Base-by-base conservation (phyloP, 2,329 filamentous ascomycete genomes). In the Colletotrichum sp. region DNA sequence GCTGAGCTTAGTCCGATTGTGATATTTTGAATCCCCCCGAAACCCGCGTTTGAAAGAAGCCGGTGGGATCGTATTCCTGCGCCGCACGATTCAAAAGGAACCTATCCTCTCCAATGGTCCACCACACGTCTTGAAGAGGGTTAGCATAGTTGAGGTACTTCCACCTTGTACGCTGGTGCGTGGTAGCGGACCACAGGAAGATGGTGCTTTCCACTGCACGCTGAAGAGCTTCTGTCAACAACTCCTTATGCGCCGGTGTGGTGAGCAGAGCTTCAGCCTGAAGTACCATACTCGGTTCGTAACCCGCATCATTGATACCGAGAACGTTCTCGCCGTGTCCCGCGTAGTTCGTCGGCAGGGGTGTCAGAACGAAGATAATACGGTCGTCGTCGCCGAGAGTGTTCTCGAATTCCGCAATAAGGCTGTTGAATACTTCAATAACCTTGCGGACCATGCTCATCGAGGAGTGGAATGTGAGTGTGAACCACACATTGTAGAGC, bases 141-240 rank as follows among this genome's bases (percentile, higher is more conserved):
- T 80, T 78, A 71, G 81, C 81, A 65, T 86, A 85, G 78, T 85
- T 86, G 67, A 85, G 81, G 68, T 86, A 86, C 70, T 81, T 81
- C 78, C 82, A 85, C 8, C 49, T 24, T 2, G 44, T 34, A 16
- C 49, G 49, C 30, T 52, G 39, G 0, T 79, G 65, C 52, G 83
- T 80, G 28, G 78, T 64, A 1, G 72, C 72, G 13, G 77, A 77
- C 63, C 73, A 80, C 0, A 39, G 6, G 8, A 13, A 28, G 6
- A 68, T n/a, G 0, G 49, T 68, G n/a, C 6, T 8, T 32, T 68
- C 65, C 5, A 68, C 30, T 6, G 65, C 65, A 3, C 36, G 13
- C 8, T 59, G 78, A 10, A 85, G 81, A 39, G 82, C 82, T 78
- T 81, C 81, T 67, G 82, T 80, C 15, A 84, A 79, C 5, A 83